Conservation (phyloP, 2,329 filamentous ascomycete species). For the Ophiostoma populinum region DNA sequence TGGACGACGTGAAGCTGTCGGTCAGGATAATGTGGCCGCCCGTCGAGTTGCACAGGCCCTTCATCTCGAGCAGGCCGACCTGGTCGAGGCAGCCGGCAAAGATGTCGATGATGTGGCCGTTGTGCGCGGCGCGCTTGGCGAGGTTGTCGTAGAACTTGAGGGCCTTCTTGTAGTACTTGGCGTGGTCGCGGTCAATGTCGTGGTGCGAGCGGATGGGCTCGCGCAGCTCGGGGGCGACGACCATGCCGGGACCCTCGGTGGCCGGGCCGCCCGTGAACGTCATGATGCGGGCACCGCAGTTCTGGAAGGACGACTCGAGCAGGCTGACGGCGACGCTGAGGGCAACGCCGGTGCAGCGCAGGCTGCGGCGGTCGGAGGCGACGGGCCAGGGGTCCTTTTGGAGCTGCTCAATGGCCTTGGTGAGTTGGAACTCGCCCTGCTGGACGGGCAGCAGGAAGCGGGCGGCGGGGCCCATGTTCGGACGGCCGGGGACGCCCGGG, state of each 20-base stretch:
- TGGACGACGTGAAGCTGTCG: constrained; percentile 95
- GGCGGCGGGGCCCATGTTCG: constrained; percentile 50
- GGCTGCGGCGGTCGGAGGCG: constrained; percentile 73
- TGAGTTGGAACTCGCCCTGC: constrained; percentile 93
- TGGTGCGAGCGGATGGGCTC: constrained; percentile 97
- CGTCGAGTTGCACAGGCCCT: constrained; percentile 86
- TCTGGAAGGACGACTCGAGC: constrained; percentile 88
- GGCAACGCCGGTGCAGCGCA: constrained; percentile 92
- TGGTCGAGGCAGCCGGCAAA: constrained; percentile 96
- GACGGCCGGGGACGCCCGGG: constrained; percentile 55
- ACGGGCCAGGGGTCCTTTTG: constrained; percentile 98
- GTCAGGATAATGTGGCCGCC: constrained; percentile 97
- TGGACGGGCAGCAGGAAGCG: constrained; percentile 88
- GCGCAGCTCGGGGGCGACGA: constrained; percentile 86
- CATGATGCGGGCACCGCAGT: constrained; percentile 91
- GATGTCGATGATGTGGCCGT: constrained; percentile 93
- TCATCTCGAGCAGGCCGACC: constrained; percentile 95
- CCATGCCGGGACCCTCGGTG: constrained; percentile 91
- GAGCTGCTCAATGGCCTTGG: constrained; percentile 83
- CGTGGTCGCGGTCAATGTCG: constrained; percentile 95
- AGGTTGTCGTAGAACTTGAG: constrained; percentile 95
- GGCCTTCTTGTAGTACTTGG: constrained; percentile 99
- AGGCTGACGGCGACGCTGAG: constrained; percentile 85
- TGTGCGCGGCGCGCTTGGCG: constrained; percentile 86
- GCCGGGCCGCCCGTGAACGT: constrained; percentile 88